Evolutionary conservation across 805 yeast species (phyloP).

Genomic region (Diddensiella transvaalensis): DNA sequence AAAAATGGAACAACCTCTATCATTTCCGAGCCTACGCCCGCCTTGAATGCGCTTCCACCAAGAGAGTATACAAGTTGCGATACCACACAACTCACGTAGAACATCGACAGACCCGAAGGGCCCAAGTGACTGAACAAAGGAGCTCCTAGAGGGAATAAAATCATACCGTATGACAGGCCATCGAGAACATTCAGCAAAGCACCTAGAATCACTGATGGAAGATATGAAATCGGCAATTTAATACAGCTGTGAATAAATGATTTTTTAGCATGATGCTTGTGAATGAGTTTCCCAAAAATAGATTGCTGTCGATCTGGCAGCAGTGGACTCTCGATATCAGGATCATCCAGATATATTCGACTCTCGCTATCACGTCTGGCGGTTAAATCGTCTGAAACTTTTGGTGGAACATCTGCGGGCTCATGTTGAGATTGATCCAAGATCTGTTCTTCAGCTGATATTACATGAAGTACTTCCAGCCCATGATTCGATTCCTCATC

Average conservation of each 20-base stretch:
- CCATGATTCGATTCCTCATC: too few relatives aligned
- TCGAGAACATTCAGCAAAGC: conserved; percentile 81
- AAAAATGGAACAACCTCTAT: conserved; percentile 98
- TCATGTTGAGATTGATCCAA: not conserved
- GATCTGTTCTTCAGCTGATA: not conserved
- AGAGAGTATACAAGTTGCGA: conserved; percentile 84
- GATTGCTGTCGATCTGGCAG: too few relatives aligned
- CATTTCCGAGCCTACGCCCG: conserved; percentile 98
- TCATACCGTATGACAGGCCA: conserved; percentile 96
- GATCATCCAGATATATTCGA: not conserved
- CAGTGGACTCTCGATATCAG: not conserved
- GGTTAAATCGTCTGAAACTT: not conserved
- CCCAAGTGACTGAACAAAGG: conserved; percentile 74
- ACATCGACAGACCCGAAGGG: conserved; percentile 89
- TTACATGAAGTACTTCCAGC: too few relatives aligned
- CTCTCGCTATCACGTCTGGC: not conserved
- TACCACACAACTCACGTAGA: conserved; percentile 85
- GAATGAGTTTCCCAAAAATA: not conserved
- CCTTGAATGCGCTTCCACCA: conserved; percentile 85
- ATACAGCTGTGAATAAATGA: not conserved
- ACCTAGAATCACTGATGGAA: conserved; percentile 86
- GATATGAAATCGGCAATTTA: conserved; percentile 40
- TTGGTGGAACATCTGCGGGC: not conserved
- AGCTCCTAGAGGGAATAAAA: conserved; percentile 87
- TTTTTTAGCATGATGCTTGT: not conserved